Base-by-base conservation (phyloP, 257 asterid species). In the Henckelia pumila region DNA sequence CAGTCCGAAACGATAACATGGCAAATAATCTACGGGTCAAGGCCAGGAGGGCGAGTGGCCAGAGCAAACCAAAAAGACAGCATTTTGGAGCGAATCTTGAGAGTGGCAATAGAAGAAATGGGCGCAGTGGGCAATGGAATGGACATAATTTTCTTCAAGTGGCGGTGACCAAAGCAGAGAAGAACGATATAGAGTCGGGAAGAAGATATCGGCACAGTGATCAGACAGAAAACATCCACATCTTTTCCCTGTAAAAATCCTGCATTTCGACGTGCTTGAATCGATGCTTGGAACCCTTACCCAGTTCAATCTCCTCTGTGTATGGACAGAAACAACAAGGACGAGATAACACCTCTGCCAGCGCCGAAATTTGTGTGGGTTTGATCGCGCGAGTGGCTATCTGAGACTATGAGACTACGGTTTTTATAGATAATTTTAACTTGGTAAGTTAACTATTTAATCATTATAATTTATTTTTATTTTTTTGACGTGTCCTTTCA, bases 21-120 rank as follows among this genome's bases (percentile, higher is more conserved):
- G 19, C 14, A 2, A 26, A 70, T 2, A 14, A 55, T 28, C 70
- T 82, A 91, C n/a, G 98, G 98, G 63, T 85, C 96, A 17, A 82
- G 76, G 81, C 98, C 98, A 19, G 98, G 98, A 63, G 98, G 98
- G 69, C 85, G 96, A 49, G 94, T 84, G 70, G 94, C 88, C 32
- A 87, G 95, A 59, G 96, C 95, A 78, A 86, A 91, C 91, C 93
- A 89, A 7, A 82, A 87, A 69, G 95, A 83, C 32, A 89, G 84
- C 82, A 47, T 16, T 47, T 47, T 47, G 6, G 55, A 47, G 55
- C 55, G 55, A 14, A 47, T 16, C 21, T 16, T 47, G 8, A 47
- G 20, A 4, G 55, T 47, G 55, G 55, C 55, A 47, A 47, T 47
- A 47, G 55, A 47, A 16, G 20, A 47, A 47, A 40, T 40, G 19